Conservation (phyloP, 352 stramenopile species). For the Phytophthora idaei region DNA sequence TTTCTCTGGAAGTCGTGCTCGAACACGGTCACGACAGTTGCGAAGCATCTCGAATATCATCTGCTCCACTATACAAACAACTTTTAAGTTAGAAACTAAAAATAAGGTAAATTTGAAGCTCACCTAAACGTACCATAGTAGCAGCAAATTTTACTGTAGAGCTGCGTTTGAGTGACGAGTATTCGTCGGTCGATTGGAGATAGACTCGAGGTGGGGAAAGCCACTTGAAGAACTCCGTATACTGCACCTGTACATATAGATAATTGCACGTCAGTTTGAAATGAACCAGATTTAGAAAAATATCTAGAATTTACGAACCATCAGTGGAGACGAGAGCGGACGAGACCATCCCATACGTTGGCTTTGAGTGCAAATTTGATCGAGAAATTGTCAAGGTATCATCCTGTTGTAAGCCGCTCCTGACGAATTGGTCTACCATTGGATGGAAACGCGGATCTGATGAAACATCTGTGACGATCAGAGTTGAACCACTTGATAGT, state of each 20-base stretch:
- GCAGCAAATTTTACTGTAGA: slow-evolving; percentile 46
- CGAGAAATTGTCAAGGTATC: slow-evolving; percentile 16
- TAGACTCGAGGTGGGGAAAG: slow-evolving; percentile 35
- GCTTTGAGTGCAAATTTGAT: slow-evolving; percentile 15
- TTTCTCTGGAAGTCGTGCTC: slow-evolving; percentile 45
- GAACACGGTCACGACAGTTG: slow-evolving; percentile 55
- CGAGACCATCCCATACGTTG: slow-evolving; percentile 47
- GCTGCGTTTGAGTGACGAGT: slow-evolving; percentile 30
- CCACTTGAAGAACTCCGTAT: slow-evolving; percentile 64
- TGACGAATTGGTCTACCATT: slow-evolving; percentile 65
- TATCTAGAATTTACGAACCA: slow-evolving; percentile 27
- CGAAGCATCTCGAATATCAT: slow-evolving; percentile 66
- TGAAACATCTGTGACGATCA: slow-evolving; percentile 48
- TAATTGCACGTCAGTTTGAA: too few relatives aligned
- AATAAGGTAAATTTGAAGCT: not conserved
- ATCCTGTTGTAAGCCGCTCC: slow-evolving; percentile 30
- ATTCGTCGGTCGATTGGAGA: slow-evolving; percentile 20
- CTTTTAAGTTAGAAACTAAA: not conserved
- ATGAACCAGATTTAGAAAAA: not conserved
- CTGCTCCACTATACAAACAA: slow-evolving; percentile 60
- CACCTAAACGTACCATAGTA: slow-evolving; percentile 45
- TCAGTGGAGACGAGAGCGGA: slow-evolving; percentile 48
- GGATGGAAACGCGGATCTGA: slow-evolving; percentile 63
- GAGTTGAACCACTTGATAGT: slow-evolving; percentile 40
- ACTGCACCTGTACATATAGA: slow-evolving; percentile 28